Base-by-base conservation (phyloP, 345 rosid species). In the Aethionema arabicum region DNA sequence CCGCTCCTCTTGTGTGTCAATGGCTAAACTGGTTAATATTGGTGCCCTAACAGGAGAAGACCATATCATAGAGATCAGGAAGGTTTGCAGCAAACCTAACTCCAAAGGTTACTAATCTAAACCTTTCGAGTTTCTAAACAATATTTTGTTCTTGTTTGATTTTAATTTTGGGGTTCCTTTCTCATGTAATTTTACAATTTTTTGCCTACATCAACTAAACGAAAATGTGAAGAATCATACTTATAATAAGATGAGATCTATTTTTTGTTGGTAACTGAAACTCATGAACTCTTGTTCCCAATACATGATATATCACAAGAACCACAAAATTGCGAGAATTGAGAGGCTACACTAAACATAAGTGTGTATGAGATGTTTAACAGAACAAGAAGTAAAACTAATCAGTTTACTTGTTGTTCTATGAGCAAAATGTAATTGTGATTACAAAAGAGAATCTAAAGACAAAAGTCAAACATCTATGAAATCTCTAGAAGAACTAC, bases 21-120 rank as follows among this genome's bases (percentile, higher is more conserved):
- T 81, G 89, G 68, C 68, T 42, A 84, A 79, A 51, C 82, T 84
- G 14, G 89, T 77, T 29, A 84, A 81, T 66, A 33, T 79, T 32
- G 68, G 72, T 48, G 75, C 62, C 38, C 51, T 72, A 1, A 61
- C 76, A 30, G 45, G 51, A 14, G 61, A 69, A 13, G 73, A 67
- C 33, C 62, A 67, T 52, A 21, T 31, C 6, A 79, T 76, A 31
- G 82, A 81, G 60, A 72, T 81, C 67, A 69, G 90, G 71, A 42
- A 51, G 45, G 74, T 70, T 36, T 81, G 89, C 74, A 66, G 76
- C 67, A 65, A 66, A 54, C 11, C 67, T 32, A 72, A 72, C 63
- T 59, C 76, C 50, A 48, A 11, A 46, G 4, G 5, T 46, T 59
- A 72, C 40, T 72, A 10, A 72, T 29, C 2, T 2, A 16, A 46